These are phyloP conservation scores for Angomonas desouzai DNA, from an alignment of 208 protist species.

Conservation along the genomic window DNA sequence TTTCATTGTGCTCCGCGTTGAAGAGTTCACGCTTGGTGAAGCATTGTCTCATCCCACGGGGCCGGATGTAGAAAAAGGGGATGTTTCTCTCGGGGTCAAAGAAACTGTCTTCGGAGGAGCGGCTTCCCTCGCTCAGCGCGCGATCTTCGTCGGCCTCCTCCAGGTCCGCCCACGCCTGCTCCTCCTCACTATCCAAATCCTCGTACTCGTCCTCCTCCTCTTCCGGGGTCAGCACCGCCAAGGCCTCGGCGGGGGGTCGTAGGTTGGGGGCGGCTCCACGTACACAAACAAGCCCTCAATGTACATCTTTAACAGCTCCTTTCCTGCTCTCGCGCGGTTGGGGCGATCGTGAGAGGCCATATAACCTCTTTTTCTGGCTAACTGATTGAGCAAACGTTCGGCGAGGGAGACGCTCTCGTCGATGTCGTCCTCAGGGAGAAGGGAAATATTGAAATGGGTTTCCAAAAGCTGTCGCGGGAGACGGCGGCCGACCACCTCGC, in stretches of 20 bases:
- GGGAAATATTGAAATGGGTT: slow-evolving; percentile 49
- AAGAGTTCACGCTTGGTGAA: slow-evolving; percentile 75
- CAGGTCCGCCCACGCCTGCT: slow-evolving; percentile 64
- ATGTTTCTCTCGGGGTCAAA: slow-evolving; percentile 32
- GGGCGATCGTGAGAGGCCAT: slow-evolving; percentile 94
- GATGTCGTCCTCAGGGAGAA: slow-evolving; percentile 56
- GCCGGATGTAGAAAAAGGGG: slow-evolving; percentile 71
- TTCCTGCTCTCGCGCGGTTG: slow-evolving; percentile 88
- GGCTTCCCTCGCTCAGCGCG: slow-evolving; percentile 17
- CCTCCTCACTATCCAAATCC: slow-evolving; percentile 61
- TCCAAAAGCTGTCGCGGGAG: slow-evolving; percentile 66
- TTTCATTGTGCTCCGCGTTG: slow-evolving; percentile 66
- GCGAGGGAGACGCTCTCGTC: slow-evolving; percentile 59
- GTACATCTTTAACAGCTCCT: slow-evolving; percentile 96
- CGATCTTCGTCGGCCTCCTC: slow-evolving; percentile 40
- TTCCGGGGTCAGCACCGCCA: slow-evolving; percentile 24
- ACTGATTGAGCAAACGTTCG: slow-evolving; percentile 77
- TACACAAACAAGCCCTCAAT: slow-evolving; percentile 84
- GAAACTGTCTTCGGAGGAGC: slow-evolving; percentile 24
- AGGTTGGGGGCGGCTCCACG: slow-evolving; percentile 76
- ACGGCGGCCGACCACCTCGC: slow-evolving; percentile 56
- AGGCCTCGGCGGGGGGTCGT: slow-evolving; percentile 28
- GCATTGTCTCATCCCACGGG: slow-evolving; percentile 26
- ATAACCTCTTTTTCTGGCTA: slow-evolving; percentile 88
- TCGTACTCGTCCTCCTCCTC: slow-evolving; percentile 28